Base-by-base conservation (phyloP, 106 monocot genomes). In the Dendrobium officinale region DNA sequence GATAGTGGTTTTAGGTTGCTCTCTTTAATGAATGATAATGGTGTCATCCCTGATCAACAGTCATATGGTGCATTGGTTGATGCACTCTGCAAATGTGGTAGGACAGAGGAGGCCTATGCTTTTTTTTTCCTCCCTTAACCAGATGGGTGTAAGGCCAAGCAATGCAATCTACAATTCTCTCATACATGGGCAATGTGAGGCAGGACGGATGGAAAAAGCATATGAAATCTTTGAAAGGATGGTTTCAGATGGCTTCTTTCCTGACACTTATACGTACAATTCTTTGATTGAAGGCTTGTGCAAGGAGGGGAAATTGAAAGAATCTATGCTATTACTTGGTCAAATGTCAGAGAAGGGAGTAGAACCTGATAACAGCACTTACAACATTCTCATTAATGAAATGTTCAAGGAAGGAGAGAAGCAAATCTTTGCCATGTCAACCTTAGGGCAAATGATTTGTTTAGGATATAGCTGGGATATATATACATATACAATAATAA, bases 21-120 rank as follows among this genome's bases (percentile, higher is more conserved):
- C 20, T 64, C 64, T 77, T 66, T 67, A 37, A 82, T 82, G 82
- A 74, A 41, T 42, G 67, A 33, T 7, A 67, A 82, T 68, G 67
- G 61, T 68, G 26, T 82, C 64, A 67, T 82, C 67, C 75, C 82
- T 67, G 82, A 82, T 77, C 82, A 82, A 82, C 77, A 77, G 48
- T 77, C 82, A 82, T 82, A 82, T 67, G 41, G 41, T 68, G 33
- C 75, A 64, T 67, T 82, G 37, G 37, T 82, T 40, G 77, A 82
- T 49, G 61, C 82, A 17, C 77, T 82, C 16, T 82, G 82, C 59
- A 82, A 82, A 48, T 7, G 40, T 77, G 82, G 82, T 17, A 77
- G 67, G 67, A 68, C 18, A 49, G 82, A 82, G 47, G 82, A 82
- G 13, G 82, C 82, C 31, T 67, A 15, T 47, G 15, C 5, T n/a